Evolutionary conservation across 306 rosid genomes (phyloP), one percentile per base, ranked within the genome.

Genomic region (Adenanthera pavonina): DNA sequence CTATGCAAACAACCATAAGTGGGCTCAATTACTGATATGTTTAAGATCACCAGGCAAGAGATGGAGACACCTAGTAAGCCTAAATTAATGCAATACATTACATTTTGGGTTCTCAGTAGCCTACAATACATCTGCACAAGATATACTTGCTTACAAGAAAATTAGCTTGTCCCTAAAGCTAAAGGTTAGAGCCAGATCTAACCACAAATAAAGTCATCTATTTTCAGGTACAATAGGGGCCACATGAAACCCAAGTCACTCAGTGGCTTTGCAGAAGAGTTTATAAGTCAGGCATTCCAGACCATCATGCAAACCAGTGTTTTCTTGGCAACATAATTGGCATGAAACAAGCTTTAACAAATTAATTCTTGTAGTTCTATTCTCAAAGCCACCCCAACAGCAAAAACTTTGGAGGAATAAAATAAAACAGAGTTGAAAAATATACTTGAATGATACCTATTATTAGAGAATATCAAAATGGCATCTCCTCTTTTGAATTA

Each of bases 391-490:
- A 70, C 19, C 54, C 59, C 17, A 48, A 25, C 13, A 14, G 11
- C 17, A 54, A 57, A 47, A 12, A 17, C 0, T 1, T 53, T 35
- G 38, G 14, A 59, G 54, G 49, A 57, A 74, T 66, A 35, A 56
- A 54, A 30, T 1, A 38, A 74, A 16, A 51, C 33, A 84, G 20
- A 47, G 10, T 61, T 33, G 13, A 78, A 43, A 71, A 71, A 47
- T 54, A 53, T 54, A 46, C 56, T 43, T 46, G 60, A 61, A 56
- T 35, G 62, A 46, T 75, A 71, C 52, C 74, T 43, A 71, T 77
- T 70, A 33, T 70, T 8, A 72, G 44, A 83, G 40, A 77, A 62
- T 51, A 72, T 71, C 44, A 78, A 68, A 72, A 62, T 64, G 25
- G 30, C 11, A 52, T 61, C n/a, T 47, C 41, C 61, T 64, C 56